phyloP scores from a whole-genome alignment of 306 rosid genomes.

The Alnus rubra region DNA sequence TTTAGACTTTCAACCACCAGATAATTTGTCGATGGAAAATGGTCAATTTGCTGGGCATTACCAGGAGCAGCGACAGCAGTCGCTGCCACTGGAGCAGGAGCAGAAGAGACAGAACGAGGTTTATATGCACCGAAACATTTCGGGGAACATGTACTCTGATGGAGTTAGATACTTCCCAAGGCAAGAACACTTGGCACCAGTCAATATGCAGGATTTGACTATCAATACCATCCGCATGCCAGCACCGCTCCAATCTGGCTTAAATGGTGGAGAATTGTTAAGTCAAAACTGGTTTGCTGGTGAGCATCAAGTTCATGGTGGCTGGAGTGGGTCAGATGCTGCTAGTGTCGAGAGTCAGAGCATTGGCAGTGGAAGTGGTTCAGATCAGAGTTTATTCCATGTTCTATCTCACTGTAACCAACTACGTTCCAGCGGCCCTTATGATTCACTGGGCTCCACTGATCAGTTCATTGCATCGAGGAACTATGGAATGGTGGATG shows the following conservation, averaged over 20 bases:
- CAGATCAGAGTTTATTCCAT: conserved; percentile 78
- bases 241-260: conserved; percentile 60
- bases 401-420: conserved; percentile 79
- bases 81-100: conserved; percentile 58
- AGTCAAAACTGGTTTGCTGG: conserved; percentile 75
- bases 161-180: conserved; percentile 63
- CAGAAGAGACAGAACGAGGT: conserved; percentile 59
- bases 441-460: conserved; percentile 46
- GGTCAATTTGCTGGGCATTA: conserved; percentile 65
- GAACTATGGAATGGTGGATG: conserved; percentile 59
- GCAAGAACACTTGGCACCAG: conserved; percentile 50
- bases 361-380: conserved; percentile 52
- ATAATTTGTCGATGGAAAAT: conserved; percentile 48
- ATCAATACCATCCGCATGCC: conserved; percentile 44
- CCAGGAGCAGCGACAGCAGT: conserved; percentile 59
- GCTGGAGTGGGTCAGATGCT: conserved; percentile 63
- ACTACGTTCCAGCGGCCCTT: conserved; percentile 54
- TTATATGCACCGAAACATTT: conserved; percentile 47
- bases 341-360: conserved; percentile 49
- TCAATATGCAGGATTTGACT: conserved; percentile 67
- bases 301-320: conserved; percentile 65
- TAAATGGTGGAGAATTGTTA: conserved; percentile 52
- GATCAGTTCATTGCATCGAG: conserved; percentile 65
- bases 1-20: conserved; percentile 56
- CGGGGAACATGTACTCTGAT: conserved; percentile 59